Evolutionary conservation across 2,329 filamentous ascomycete genomes (phyloP).

Genomic region (Fusarium armeniacum): DNA sequence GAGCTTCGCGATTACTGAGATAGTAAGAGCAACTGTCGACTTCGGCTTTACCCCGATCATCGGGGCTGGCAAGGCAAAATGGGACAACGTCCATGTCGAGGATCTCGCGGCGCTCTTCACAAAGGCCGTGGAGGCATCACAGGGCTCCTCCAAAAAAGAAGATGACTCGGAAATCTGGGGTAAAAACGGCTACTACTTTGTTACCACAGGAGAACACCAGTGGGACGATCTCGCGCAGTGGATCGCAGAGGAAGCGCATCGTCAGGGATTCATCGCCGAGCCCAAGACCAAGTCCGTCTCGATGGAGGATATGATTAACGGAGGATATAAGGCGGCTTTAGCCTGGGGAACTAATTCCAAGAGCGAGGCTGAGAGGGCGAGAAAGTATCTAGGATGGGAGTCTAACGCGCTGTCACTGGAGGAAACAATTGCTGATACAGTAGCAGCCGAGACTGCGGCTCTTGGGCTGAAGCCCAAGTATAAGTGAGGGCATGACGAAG

Average conservation of each 20-base stretch:
- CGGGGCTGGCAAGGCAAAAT: slow-evolving; percentile 61
- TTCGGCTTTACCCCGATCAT: slow-evolving; percentile 61
- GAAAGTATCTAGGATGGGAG: slow-evolving; percentile 63
- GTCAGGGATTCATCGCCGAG: slow-evolving; percentile 52
- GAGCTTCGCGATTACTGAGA: slow-evolving; percentile 63
- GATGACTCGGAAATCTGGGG: slow-evolving; percentile 74
- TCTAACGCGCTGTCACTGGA: slow-evolving; percentile 55
- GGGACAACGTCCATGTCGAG: slow-evolving; percentile 67
- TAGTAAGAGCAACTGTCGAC: slow-evolving; percentile 59
- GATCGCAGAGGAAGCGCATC: slow-evolving; percentile 67
- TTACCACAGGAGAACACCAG: slow-evolving; percentile 64
- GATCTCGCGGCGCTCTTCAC: slow-evolving; percentile 63
- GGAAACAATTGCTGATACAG: slow-evolving; percentile 57
- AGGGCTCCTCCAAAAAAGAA: slow-evolving; percentile 67
- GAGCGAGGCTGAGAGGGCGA: slow-evolving; percentile 59
- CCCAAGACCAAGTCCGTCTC: slow-evolving; percentile 49
- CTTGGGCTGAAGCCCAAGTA: slow-evolving; percentile 54
- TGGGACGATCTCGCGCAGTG: slow-evolving; percentile 72
- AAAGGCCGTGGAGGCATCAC: slow-evolving; percentile 63
- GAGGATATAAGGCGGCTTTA: slow-evolving; percentile 46
- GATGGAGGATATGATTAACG: slow-evolving; percentile 49
- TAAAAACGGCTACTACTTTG: slow-evolving; percentile 74
- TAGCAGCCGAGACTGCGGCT: slow-evolving; percentile 57
- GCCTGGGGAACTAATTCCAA: slow-evolving; percentile 61
- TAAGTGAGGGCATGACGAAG: slow-evolving; percentile 23